Percentiles rank a stretch among this genome's conserved stretches.
Evolutionary conservation across 2,329 filamentous ascomycete genomes (phyloP).

Genomic region (Cytospora paraplurivora): DNA sequence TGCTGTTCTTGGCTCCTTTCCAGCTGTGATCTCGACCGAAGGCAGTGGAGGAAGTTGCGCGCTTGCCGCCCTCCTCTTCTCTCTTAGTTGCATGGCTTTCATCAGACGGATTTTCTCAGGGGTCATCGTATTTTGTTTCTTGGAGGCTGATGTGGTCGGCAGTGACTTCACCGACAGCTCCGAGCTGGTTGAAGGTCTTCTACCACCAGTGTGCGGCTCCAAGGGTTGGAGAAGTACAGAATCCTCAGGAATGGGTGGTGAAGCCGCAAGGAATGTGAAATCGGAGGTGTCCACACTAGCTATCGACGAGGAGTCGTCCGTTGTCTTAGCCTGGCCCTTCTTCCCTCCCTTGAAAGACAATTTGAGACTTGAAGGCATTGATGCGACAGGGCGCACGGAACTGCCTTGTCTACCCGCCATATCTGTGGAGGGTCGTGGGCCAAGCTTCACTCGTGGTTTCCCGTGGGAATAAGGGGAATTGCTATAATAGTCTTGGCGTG

Average conservation of each 20-base stretch:
- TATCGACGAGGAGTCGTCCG: slow-evolving; percentile 41
- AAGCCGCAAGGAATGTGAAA: slow-evolving; percentile 41
- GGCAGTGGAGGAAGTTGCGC: slow-evolving; percentile 35
- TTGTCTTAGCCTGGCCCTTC: slow-evolving; percentile 46
- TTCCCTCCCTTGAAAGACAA: slow-evolving; percentile 61
- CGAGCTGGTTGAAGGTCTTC: slow-evolving; percentile 47
- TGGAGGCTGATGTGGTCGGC: slow-evolving; percentile 38
- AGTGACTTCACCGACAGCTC: slow-evolving; percentile 46
- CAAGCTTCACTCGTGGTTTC: slow-evolving; percentile 86
- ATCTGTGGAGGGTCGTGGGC: slow-evolving; percentile 77
- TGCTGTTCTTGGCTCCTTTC: slow-evolving; percentile 42
- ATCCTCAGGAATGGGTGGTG: slow-evolving; percentile 42
- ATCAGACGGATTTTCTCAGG: slow-evolving; percentile 90
- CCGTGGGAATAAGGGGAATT: slow-evolving; percentile 53
- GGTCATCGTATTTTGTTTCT: slow-evolving; percentile 60
- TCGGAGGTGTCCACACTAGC: slow-evolving; percentile 40
- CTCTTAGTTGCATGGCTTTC: slow-evolving; percentile 89
- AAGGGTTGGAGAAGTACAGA: slow-evolving; percentile 35
- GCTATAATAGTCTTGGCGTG: slow-evolving; percentile 53
- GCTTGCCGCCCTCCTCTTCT: slow-evolving; percentile 67
- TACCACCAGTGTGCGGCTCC: slow-evolving; percentile 40
- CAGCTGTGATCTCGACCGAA: slow-evolving; percentile 32
- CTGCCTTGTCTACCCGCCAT: slow-evolving; percentile 62
- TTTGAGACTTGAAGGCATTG: slow-evolving; percentile 80
- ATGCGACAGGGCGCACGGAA: slow-evolving; percentile 72